Evolutionary conservation across 2,329 filamentous ascomycete genomes (phyloP).

Genomic region (Sclerotinia nivalis): DNA sequence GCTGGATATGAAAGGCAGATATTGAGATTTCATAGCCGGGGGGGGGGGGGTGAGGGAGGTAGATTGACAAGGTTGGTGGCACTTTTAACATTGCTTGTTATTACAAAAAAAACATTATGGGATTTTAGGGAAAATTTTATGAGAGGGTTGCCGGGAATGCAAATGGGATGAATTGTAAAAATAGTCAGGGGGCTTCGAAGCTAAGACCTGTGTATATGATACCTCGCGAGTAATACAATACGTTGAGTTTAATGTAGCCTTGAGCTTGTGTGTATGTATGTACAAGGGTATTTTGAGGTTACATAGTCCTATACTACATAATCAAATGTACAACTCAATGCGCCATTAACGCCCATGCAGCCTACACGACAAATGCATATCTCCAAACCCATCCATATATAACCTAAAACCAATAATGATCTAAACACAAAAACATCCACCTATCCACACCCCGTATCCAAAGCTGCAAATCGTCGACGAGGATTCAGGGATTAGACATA

Average conservation of each 20-base stretch:
- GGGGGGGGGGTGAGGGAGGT: too few relatives aligned
- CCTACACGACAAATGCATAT: neutral
- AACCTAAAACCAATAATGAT: neutral
- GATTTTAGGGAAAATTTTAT: neutral
- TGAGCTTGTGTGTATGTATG: neutral
- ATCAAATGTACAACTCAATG: neutral
- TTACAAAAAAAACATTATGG: neutral
- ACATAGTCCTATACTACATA: neutral
- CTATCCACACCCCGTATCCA: neutral
- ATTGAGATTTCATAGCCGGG: neutral
- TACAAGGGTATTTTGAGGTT: neutral
- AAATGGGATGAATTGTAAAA: slow-evolving; percentile 11
- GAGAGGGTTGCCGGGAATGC: neutral
- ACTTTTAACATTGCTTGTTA: neutral
- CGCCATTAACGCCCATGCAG: neutral
- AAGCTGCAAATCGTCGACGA: neutral
- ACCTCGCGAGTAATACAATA: slow-evolving; percentile 5
- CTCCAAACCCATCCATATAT: neutral
- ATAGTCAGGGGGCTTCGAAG: slow-evolving; percentile 5
- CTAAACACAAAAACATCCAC: neutral
- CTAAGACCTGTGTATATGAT: slow-evolving; percentile 8
- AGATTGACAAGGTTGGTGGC: neutral
- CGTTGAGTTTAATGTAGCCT: neutral
- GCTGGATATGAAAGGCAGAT: slow-evolving; percentile 9
- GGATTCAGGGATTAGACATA: too few relatives aligned